Base-by-base conservation (phyloP, 2,329 filamentous ascomycete genomes). In the Fusarium dlaminii region DNA sequence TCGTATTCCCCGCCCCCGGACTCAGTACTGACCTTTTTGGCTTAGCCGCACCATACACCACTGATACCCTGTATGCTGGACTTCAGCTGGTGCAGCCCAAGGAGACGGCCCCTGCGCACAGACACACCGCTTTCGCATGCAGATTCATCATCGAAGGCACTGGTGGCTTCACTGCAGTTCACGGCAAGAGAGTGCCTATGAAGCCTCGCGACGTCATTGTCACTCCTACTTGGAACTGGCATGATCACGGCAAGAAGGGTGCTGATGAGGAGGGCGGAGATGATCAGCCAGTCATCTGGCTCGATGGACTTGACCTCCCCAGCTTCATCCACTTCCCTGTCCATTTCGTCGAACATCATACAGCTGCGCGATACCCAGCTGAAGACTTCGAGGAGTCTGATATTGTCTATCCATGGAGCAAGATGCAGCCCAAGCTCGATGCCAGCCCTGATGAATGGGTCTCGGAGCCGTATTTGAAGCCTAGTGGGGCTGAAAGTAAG, bases 221-320 rank as follows among this genome's bases (percentile, higher is more conserved):
- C 7, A 90, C 88, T 0, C 88, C 88, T 0, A 86, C 84, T 0
- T 90, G 88, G 88, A 87, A 89, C 77, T 90, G 86, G 83, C 88
- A 90, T 70, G 88, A 90, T 63, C 88, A 90, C 62, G 88, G 88
- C 6, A 90, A 90, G 61, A 87, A 90, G 54, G 85, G 87, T 0
- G 63, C 74, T 4, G 81, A 82, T 1, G 83, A 83, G 1, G 65
- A 75, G 15, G 72, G 72, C 0, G 73, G 73, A 2, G 71, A 76
- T 24, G 68, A 70, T 4, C 15, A 68, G 11, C 87, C 87, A 0
- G 86, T 89, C 79, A 87, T 90, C 54, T 90, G 88, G 89, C 82
- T 90, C 3, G 89, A 90, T 72, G 87, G 84, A 0, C 80, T 90
- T 1, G 86, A 90, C 75, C 79, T 90, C 4, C 88, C 88, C 0